Evolutionary conservation across 106 monocot genomes (phyloP).

Genomic region (Xerophyta viscosa): DNA sequence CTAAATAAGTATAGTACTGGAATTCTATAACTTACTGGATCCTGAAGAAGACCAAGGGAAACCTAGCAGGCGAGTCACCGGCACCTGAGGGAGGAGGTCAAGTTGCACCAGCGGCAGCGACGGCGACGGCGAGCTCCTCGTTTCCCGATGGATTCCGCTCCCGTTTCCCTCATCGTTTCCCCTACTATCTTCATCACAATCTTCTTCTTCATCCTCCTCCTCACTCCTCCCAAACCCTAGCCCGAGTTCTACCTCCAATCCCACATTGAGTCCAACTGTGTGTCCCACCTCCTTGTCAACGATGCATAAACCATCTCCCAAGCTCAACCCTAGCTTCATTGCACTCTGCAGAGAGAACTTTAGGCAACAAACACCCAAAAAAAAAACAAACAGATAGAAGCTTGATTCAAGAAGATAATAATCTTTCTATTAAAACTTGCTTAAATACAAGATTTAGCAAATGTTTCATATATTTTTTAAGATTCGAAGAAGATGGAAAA

Average conservation of each 20-base stretch:
- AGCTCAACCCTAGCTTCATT: slow-evolving; percentile 32
- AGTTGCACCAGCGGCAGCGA: slow-evolving; percentile 44
- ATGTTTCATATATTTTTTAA: too few relatives aligned
- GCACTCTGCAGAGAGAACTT: too few relatives aligned
- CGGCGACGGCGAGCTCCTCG: too few relatives aligned
- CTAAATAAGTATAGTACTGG: too few relatives aligned
- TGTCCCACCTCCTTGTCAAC: neutral
- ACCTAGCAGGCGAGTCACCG: neutral
- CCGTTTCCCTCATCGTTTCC: slow-evolving; percentile 1
- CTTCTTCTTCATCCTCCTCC: neutral
- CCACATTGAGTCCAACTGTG: slow-evolving; percentile 3
- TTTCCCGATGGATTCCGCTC: neutral
- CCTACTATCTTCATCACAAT: too few relatives aligned
- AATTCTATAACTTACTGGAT: too few relatives aligned
- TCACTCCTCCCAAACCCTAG: slow-evolving; percentile 3
- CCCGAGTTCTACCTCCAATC: slow-evolving; percentile 24
- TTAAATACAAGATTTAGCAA: too few relatives aligned
- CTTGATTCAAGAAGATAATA: too few relatives aligned
- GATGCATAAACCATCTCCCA: slow-evolving; percentile 12
- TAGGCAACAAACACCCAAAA: too few relatives aligned
- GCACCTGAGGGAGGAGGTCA: slow-evolving; percentile 3
- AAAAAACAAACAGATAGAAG: too few relatives aligned
- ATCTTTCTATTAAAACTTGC: too few relatives aligned
- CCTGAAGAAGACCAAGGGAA: slow-evolving; percentile 18
- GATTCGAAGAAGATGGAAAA: too few relatives aligned